Percentiles rank a stretch among this genome's conserved stretches.
Evolutionary conservation across 2,329 filamentous ascomycete genomes (phyloP).

Genomic region (Fusarium tuaranense): DNA sequence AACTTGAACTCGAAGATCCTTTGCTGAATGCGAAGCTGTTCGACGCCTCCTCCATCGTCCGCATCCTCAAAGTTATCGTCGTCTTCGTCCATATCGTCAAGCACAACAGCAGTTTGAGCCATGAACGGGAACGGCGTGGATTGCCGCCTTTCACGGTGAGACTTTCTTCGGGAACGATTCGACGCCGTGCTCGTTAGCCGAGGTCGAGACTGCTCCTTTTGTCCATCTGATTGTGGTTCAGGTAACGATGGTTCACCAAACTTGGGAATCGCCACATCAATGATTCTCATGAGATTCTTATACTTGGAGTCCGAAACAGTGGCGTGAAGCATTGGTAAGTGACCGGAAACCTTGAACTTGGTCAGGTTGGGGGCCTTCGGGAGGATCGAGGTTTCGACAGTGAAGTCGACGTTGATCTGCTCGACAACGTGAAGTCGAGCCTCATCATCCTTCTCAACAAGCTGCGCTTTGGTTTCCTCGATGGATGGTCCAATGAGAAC

Average conservation of each 20-base stretch:
- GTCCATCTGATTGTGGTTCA: conserved; percentile 44
- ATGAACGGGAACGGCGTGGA: conserved; percentile 82
- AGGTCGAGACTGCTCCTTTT: conserved; percentile 51
- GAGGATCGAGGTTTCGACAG: conserved; percentile 96
- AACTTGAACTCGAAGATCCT: conserved; percentile 97
- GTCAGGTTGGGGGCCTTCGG: conserved; percentile 94
- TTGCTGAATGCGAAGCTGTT: conserved; percentile 81
- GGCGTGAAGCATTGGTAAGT: conserved; percentile 91
- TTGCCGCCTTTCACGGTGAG: conserved; percentile 63
- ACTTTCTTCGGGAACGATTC: conserved; percentile 57
- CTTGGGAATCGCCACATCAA: conserved; percentile 93
- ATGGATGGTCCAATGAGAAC: conserved; percentile 95
- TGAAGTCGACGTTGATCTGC: conserved; percentile 96
- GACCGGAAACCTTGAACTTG: conserved; percentile 90
- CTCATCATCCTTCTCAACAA: conserved; percentile 74
- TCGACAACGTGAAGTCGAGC: conserved; percentile 91
- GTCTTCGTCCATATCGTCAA: conserved; percentile 80
- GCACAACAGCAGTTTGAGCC: conserved; percentile 79
- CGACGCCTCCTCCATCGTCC: conserved; percentile 64
- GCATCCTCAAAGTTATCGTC: conserved; percentile 77
- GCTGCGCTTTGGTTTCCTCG: conserved; percentile 86
- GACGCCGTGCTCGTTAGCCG: conserved; percentile 61
- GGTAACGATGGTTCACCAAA: conserved; percentile 63
- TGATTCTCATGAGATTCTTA: conserved; percentile 94
- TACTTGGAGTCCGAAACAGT: conserved; percentile 96